Evolutionary conservation across 768 basidiomycete genomes (phyloP), one percentile per base, ranked within the genome.

Genomic region (Phylloporus rhodoxanthus): DNA sequence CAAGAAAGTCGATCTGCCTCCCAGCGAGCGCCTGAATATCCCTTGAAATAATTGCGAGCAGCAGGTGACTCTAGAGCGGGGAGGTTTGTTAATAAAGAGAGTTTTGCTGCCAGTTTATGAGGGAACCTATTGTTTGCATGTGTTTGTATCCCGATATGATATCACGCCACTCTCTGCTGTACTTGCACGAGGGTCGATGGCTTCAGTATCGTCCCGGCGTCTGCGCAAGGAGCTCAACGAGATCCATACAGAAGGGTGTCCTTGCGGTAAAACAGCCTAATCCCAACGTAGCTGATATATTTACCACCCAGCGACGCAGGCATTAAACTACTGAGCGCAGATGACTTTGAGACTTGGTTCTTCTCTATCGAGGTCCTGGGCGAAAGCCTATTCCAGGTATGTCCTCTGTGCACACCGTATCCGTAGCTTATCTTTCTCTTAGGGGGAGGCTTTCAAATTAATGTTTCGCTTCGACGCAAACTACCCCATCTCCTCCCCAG

Each of bases 401-500:
- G 61, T 47, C 69, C 43, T 25, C 23, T 43, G 6, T 9, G 13
- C 21, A 3, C 6, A 4, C 20, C 9, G 17, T 19, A n/a, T 36
- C 23, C 32, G 21, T 51, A n/a, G 19, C 50, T 62, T 46, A 17
- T n/a, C 9, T 4, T 42, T 25, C 13, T 6, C n/a, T 26, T 56
- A 91, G 88, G 84, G 75, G 43, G 89, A 92, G 70, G 76, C 75
- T 45, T 85, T 88, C 66, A 84, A 79, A 48, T 73, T 91, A 33
- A 83, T 83, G 68, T 92, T 94, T 66, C 77, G 84, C 58, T 94
- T 94, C 64, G 87, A 90, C 56, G 32, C 77, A 1, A 77, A 79
- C 58, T 93, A 92, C 67, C 91, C 91, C 0, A 93, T 94, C 57
- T 85, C 87, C 10, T 81, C 88, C 2, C 91, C 91, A 11, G 87